phyloP scores from a whole-genome alignment of 768 basidiomycete genomes.

The Mycena venus region DNA sequence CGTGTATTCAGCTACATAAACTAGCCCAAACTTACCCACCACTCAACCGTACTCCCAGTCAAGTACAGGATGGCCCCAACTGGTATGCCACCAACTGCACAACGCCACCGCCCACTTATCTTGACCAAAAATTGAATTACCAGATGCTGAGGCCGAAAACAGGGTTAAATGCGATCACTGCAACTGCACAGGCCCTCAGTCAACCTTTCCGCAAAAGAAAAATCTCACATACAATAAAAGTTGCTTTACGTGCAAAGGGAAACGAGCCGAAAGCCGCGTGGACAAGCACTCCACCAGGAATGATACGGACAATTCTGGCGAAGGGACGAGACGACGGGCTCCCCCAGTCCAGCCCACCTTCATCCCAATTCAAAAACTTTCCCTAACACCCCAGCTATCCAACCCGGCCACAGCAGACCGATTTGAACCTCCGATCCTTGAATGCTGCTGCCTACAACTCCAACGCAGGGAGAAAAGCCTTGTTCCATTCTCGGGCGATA shows the following conservation, averaged over 20 bases:
- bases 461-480: no score
- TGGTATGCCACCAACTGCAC: conserved; percentile 2
- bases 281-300: neutral
- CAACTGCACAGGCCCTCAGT: neutral
- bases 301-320: neutral
- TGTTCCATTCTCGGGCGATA: no score
- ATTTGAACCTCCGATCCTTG: no score
- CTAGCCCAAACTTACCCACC: neutral
- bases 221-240: conserved; percentile 5
- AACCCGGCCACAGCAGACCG: no score
- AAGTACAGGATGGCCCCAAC: neutral
- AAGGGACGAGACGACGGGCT: neutral
- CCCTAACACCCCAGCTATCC: no score
- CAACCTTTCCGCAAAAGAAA: neutral
- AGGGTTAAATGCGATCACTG: neutral
- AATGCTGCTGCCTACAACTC: no score
- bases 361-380: no score
- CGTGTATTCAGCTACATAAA: no score
- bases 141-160: neutral
- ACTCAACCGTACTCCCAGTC: neutral
- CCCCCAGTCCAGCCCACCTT: neutral
- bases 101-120: neutral
- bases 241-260: neutral
- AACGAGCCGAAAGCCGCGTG: neutral
- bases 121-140: neutral